Percentiles rank a stretch among this genome's conserved stretches.
Evolutionary conservation across 78 protist genomes (phyloP).

Genomic region (Dictyostelium brefeldianum): DNA sequence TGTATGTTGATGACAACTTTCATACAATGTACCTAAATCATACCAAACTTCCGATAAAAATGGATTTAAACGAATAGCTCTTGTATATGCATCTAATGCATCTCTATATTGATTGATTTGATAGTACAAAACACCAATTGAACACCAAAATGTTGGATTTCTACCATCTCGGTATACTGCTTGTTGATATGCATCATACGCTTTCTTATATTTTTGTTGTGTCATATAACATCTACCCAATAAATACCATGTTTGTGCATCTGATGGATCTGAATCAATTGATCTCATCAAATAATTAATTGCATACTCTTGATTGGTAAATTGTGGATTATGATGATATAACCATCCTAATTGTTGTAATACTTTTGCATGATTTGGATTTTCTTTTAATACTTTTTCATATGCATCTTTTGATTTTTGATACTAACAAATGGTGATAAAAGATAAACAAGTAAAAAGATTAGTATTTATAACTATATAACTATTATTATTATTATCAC

Average conservation of each 20-base stretch:
- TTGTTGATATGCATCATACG: conserved; percentile 92
- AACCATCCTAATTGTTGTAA: conserved; percentile 93
- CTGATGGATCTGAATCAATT: conserved; percentile 85
- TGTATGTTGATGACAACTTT: conserved; percentile 84
- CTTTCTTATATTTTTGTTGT: conserved; percentile 87
- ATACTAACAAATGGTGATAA: conserved; percentile 23
- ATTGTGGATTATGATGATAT: conserved; percentile 80
- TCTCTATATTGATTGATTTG: conserved; percentile 92
- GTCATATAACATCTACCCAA: conserved; percentile 92
- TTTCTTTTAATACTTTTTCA: conserved; percentile 87
- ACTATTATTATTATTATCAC: not conserved
- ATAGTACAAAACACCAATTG: conserved; percentile 93
- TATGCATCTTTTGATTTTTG: conserved; percentile 86
- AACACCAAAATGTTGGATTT: conserved; percentile 93
- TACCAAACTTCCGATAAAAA: conserved; percentile 89
- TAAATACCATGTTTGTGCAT: conserved; percentile 91
- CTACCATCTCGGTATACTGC: conserved; percentile 91
- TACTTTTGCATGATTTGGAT: conserved; percentile 83
- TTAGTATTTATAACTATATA: not conserved
- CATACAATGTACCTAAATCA: conserved; percentile 93
- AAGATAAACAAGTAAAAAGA: not conserved
- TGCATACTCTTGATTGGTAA: conserved; percentile 76
- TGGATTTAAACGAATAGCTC: conserved; percentile 91
- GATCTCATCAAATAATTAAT: conserved; percentile 69
- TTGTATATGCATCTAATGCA: conserved; percentile 92